Evolutionary conservation across 805 yeast genomes (phyloP).

Genomic region (Ogataea kodamae): DNA sequence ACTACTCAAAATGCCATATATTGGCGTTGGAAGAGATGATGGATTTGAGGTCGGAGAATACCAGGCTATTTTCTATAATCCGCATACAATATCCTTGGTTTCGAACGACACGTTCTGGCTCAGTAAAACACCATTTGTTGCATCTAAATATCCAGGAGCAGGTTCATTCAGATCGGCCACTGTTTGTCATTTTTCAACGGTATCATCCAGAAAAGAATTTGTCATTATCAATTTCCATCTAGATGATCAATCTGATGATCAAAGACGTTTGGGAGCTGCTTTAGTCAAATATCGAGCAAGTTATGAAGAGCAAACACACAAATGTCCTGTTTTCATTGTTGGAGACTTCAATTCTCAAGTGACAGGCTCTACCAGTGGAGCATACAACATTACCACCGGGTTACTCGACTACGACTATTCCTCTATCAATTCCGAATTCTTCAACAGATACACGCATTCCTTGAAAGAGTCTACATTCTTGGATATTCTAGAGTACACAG

Average conservation of each 20-base stretch:
- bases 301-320: constrained; percentile 34
- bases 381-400: constrained; percentile 32
- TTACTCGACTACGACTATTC: constrained; percentile 5
- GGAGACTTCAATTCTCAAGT: constrained; percentile 59
- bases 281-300: constrained; percentile 38
- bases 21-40: constrained; percentile 52
- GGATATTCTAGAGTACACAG: constrained; percentile 28
- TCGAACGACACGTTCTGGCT: constrained; percentile 49
- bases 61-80: constrained; percentile 44
- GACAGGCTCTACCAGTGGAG: constrained; percentile 37
- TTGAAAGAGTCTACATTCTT: constrained; percentile 24
- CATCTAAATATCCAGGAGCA: constrained; percentile 43
- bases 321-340: constrained; percentile 39
- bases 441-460: constrained; percentile 18
- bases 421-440: constrained; percentile 23
- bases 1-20: constrained; percentile 36
- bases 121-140: constrained; percentile 50
- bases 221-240: constrained; percentile 46
- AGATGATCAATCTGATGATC: constrained; percentile 45
- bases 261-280: constrained; percentile 45
- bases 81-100: constrained; percentile 36
- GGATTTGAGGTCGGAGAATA: constrained; percentile 49
- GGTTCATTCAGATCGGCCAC: constrained; percentile 40
- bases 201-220: constrained; percentile 33
- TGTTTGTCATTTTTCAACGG: constrained; percentile 32